phyloP scores from a whole-genome alignment of 441 rosid genomes.

The Jatropha podagrica region DNA sequence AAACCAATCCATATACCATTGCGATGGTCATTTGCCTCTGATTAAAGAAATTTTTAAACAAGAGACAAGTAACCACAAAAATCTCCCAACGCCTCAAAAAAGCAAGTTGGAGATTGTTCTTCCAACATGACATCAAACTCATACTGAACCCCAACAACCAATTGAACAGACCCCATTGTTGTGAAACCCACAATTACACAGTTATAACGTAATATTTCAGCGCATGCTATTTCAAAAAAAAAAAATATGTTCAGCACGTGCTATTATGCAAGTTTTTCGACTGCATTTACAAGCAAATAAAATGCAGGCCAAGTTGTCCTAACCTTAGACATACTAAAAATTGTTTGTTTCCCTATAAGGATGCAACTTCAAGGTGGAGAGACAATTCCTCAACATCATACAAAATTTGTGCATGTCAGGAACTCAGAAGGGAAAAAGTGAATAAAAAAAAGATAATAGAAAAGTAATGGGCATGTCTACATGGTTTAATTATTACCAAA shows the following conservation, averaged over 20 bases:
- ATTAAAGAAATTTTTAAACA: background rate
- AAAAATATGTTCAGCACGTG: background rate
- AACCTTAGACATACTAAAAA: background rate
- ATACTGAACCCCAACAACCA: background rate
- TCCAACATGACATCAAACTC: background rate
- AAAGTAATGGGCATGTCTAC: background rate
- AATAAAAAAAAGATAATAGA: background rate
- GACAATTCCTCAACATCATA: background rate
- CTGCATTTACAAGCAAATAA: background rate
- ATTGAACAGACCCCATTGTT: background rate
- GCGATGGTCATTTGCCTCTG: background rate
- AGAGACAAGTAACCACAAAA: background rate
- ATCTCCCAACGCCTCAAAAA: background rate
- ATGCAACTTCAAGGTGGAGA: background rate
- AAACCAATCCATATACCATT: background rate
- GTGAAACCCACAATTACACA: background rate
- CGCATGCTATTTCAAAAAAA: background rate
- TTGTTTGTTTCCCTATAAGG: background rate
- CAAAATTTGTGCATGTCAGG: background rate
- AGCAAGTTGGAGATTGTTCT: background rate
- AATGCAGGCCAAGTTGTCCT: background rate
- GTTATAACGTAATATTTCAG: background rate
- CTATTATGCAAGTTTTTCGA: background rate
- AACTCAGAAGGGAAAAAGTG: background rate
- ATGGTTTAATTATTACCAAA: conserved; percentile 52